Percentiles rank a stretch among this genome's conserved stretches.
Evolutionary conservation across 2,329 filamentous ascomycete genomes (phyloP).

Genomic region (Cryphonectria japonica): DNA sequence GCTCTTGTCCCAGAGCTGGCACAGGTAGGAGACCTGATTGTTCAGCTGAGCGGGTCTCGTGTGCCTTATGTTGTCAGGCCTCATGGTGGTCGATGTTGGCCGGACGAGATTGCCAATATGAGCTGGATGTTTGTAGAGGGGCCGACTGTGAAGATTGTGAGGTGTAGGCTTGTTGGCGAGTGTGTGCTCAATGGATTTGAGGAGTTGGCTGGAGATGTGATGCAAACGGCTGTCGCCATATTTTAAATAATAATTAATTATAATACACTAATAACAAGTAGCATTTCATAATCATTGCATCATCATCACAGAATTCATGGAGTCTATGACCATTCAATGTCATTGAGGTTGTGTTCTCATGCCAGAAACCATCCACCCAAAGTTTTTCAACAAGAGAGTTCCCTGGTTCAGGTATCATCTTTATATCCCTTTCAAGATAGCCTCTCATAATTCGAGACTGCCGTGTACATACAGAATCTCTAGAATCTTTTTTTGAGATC

Average conservation of each 20-base stretch:
- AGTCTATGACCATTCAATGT: not conserved
- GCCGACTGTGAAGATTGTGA: not conserved
- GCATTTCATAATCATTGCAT: not conserved
- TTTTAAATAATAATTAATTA: not conserved
- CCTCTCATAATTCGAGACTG: too few species aligned
- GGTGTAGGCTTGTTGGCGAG: conserved; percentile 7
- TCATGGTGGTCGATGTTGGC: not conserved
- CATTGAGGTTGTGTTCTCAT: not conserved
- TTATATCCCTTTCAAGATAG: too few species aligned
- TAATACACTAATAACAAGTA: not conserved
- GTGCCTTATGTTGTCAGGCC: conserved; percentile 11
- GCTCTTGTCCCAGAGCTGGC: not conserved
- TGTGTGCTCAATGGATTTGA: conserved; percentile 11
- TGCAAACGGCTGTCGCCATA: not conserved
- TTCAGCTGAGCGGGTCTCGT: conserved; percentile 15
- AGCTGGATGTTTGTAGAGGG: not conserved
- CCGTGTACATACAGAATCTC: too few species aligned
- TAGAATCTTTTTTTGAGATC: too few species aligned
- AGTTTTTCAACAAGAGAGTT: not conserved
- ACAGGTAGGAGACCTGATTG: not conserved
- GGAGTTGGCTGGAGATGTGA: not conserved
- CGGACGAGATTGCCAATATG: not conserved
- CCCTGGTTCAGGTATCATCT: not conserved
- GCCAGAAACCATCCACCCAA: not conserved
- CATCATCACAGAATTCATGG: not conserved